A percentile compares a stretch with the other conserved stretches of the same genome.
Conservation (phyloP, 2,329 filamentous ascomycete species). For the Lomentospora prolificans region DNA sequence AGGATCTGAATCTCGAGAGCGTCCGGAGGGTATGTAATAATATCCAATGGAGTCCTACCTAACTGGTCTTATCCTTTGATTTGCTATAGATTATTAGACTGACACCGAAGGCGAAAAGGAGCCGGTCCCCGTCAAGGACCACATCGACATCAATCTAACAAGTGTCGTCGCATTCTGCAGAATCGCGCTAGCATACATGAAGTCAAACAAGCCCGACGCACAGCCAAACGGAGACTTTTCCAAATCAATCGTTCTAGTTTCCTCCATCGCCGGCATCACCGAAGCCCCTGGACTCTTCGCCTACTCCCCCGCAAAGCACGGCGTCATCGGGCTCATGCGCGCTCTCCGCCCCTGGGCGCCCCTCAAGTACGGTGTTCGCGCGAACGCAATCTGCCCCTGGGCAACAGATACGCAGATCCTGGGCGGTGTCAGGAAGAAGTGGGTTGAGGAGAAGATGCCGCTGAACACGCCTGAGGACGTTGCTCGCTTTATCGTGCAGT, state of each 20-base stretch:
- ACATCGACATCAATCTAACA: constrained; percentile 35
- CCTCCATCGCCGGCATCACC: constrained; percentile 36
- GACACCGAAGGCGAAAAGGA: constrained; percentile 11
- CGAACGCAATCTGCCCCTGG: constrained; percentile 38
- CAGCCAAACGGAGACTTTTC: constrained; percentile 9
- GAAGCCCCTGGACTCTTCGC: constrained; percentile 35
- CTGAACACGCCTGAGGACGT: constrained; percentile 31
- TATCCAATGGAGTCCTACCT: no score
- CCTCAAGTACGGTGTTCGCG: constrained; percentile 23
- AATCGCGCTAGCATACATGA: constrained; percentile 39
- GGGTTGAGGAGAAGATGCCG: constrained; percentile 27
- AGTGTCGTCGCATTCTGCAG: constrained; percentile 36
- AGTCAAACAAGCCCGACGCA: constrained; percentile 14
- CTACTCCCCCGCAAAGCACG: constrained; percentile 38
- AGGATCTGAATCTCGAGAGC: constrained; percentile 27
- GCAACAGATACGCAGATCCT: constrained; percentile 35
- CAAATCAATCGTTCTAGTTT: constrained; percentile 19
- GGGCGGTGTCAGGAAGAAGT: constrained; percentile 24
- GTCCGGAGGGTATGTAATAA: constrained; percentile 21
- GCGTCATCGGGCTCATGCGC: constrained; percentile 38
- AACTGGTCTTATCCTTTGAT: no score
- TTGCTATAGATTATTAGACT: no score
- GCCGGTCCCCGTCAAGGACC: constrained; percentile 23
- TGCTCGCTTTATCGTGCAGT: constrained; percentile 27
- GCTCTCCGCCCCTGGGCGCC: constrained; percentile 26